Base-by-base conservation (phyloP, 1,284 basidiomycete species). In the Coniferiporia sulphurascens region DNA sequence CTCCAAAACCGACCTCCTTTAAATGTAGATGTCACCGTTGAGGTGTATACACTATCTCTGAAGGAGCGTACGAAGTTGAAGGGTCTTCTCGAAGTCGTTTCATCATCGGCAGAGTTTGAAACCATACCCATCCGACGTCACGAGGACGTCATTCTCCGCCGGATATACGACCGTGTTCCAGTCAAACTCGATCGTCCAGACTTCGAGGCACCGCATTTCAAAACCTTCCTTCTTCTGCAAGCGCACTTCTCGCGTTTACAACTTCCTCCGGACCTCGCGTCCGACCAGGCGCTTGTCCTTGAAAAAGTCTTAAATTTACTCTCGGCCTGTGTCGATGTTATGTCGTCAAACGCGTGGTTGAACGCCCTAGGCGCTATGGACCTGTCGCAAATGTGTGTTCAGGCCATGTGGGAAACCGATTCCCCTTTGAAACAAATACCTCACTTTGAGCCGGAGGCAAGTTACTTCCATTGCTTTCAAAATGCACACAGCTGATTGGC, bases 1-100 rank as follows among this genome's bases (percentile, higher is more conserved):
- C 12, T 52, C 27, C 12, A 57, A 19, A 6, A 17, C 1, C 36
- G 52, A 38, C 27, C 57, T 62, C n/a, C 63, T 60, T 63, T 12
- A 58, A 27, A 27, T 27, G 73, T 76, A 83, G 94, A 97, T 72
- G 88, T 96, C 64, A 98, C 95, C 5, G 91, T 98, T 60, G 95
- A 98, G 75, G 95, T 97, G 34, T 99, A 98, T 76, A 95, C 91
- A 34, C 81, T 96, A 59, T 99, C 96, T 9, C 79, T 99, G 64
- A 98, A 96, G 72, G 94, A 96, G 69, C 86, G 88, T 48, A 99
- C 96, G n/a, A 99, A 98, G 75, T 83, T 99, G 71, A 95, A 97
- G 76, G 96, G 96, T 48, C 76, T 99, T 22, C 82, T 99, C 41
- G 95, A 99, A 74, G 96, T 99, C 56, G 91, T 99, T 6, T 91